These are phyloP conservation scores for Gelatoporia subvermispora DNA, from an alignment of 768 basidiomycete species.

Conservation along the genomic window DNA sequence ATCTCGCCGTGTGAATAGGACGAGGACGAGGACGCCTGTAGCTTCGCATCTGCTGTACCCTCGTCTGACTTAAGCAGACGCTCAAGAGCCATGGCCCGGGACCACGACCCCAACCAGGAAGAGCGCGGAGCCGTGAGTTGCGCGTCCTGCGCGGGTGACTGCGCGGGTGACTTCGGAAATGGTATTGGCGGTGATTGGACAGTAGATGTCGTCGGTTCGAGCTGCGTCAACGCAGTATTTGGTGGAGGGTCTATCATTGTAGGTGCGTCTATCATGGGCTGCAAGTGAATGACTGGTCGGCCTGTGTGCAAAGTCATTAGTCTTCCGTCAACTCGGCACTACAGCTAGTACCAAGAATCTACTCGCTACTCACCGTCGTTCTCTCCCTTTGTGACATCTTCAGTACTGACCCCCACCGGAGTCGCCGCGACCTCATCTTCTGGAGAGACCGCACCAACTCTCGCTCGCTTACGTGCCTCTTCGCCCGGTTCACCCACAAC, in stretches of 20 bases:
- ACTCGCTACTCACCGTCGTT: no score
- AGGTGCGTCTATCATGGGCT: no score
- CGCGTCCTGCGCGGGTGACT: not conserved
- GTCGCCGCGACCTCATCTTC: not conserved
- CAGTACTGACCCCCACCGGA: not conserved
- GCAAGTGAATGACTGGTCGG: no score
- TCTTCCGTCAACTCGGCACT: no score
- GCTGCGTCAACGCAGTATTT: no score
- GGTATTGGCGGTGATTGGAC: not conserved
- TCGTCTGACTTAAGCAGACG: not conserved
- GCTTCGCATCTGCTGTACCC: not conserved
- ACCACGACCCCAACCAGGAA: conserved; percentile 16
- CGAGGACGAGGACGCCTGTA: not conserved
- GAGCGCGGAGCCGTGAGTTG: conserved; percentile 2
- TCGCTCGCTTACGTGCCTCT: not conserved
- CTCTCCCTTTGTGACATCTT: no score
- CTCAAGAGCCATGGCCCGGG: conserved; percentile 1
- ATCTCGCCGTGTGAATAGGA: not conserved
- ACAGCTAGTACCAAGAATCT: no score
- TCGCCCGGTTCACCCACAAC: not conserved
- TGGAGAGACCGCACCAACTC: not conserved
- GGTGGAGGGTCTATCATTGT: no score
- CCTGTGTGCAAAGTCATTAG: no score
- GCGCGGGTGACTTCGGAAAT: conserved; percentile 4
- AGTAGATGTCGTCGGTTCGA: no score